Evolutionary conservation across 2,329 filamentous ascomycete genomes (phyloP).

Genomic region (Grosmannia clavigera): DNA sequence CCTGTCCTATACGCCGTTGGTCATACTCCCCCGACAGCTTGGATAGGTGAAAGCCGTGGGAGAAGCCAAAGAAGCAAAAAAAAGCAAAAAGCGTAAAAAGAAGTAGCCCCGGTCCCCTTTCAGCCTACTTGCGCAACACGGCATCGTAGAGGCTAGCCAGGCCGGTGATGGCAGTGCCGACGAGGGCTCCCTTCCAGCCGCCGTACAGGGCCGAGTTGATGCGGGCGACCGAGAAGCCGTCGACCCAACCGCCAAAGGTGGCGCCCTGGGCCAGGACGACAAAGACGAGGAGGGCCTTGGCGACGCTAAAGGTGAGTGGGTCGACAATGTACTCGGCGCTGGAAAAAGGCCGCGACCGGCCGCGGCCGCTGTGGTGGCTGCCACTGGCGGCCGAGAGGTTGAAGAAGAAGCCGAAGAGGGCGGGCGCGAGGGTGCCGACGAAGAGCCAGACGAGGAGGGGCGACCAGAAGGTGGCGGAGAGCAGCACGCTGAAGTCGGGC

Average conservation of each 20-base stretch:
- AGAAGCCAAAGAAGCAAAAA: background rate
- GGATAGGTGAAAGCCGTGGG: background rate
- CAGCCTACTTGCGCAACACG: constrained; percentile 53
- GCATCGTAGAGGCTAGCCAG: constrained; percentile 67
- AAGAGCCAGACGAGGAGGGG: constrained; percentile 64
- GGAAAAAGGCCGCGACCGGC: constrained; percentile 25
- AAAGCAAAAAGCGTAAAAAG: background rate
- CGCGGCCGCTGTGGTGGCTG: constrained; percentile 24
- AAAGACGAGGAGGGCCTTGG: constrained; percentile 71
- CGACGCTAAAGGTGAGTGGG: constrained; percentile 80
- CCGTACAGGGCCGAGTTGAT: constrained; percentile 58
- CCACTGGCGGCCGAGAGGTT: constrained; percentile 56
- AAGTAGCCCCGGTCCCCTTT: background rate
- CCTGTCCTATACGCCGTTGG: constrained; percentile 6
- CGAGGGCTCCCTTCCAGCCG: constrained; percentile 57
- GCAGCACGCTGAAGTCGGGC: constrained; percentile 68
- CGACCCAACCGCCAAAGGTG: constrained; percentile 49
- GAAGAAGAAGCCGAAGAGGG: constrained; percentile 73
- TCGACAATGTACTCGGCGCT: constrained; percentile 54
- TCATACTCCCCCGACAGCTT: background rate
- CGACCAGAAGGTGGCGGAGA: constrained; percentile 73
- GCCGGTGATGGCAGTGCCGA: constrained; percentile 55
- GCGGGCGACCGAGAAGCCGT: constrained; percentile 43
- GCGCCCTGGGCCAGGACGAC: constrained; percentile 63
- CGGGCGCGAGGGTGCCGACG: constrained; percentile 59